A percentile compares a stretch with the other conserved stretches of the same genome.
These are phyloP conservation scores for Colletotrichum sublineola DNA, from an alignment of 2,329 filamentous ascomycete genomes.

Conservation along the genomic window DNA sequence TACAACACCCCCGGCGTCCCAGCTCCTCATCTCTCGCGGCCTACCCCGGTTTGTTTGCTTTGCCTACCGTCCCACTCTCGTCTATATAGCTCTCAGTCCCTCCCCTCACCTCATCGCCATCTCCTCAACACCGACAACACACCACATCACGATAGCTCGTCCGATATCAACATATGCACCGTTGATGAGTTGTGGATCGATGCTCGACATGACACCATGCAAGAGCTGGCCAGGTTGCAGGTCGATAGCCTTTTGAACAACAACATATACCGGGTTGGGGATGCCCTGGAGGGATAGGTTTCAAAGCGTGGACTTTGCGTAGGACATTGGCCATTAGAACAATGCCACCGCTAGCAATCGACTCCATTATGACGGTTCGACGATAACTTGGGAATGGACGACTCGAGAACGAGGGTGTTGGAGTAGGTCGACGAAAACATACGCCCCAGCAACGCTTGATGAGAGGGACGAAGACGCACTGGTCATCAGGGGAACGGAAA, in stretches of 20 bases:
- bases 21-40: not conserved
- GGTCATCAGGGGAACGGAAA: not conserved
- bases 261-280: not conserved
- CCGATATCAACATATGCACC: constrained; percentile 6
- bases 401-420: not conserved
- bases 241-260: not conserved
- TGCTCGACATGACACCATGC: not conserved
- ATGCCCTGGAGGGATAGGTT: not conserved
- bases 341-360: not conserved
- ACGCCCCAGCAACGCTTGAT: not conserved
- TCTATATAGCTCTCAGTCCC: constrained; percentile 32
- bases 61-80: not conserved
- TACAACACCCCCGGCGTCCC: constrained; percentile 32
- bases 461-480: not conserved
- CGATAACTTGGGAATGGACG: no score
- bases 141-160: not conserved
- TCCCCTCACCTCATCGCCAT: not conserved
- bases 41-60: not conserved
- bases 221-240: not conserved
- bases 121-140: constrained; percentile 1
- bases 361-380: not conserved
- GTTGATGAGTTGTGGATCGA: constrained; percentile 7
- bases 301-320: constrained; percentile 4
- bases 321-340: not conserved
- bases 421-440: not conserved